Evolutionary conservation across 2,329 filamentous ascomycete species (phyloP).

Genomic region (Talaromyces islandicus): DNA sequence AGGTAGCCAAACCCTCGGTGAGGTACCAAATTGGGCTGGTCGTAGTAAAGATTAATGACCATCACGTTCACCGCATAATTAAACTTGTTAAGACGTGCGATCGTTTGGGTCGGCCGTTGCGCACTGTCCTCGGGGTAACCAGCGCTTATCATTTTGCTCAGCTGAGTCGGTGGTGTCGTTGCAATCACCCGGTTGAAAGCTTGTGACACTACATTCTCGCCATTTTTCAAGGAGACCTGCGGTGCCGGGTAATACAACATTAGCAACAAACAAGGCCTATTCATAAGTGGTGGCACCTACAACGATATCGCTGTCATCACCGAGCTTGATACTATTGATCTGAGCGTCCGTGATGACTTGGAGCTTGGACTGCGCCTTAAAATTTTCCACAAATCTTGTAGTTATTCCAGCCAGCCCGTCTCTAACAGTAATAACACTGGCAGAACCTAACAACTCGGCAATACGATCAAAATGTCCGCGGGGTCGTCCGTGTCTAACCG

Average conservation of each 20-base stretch:
- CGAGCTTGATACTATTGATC: slow-evolving; percentile 42
- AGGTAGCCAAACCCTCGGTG: slow-evolving; percentile 82
- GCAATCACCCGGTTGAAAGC: slow-evolving; percentile 28
- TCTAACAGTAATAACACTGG: slow-evolving; percentile 38
- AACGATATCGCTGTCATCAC: slow-evolving; percentile 15
- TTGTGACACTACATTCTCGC: background rate
- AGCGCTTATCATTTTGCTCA: slow-evolving; percentile 19
- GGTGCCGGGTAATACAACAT: background rate
- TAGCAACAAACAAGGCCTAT: background rate
- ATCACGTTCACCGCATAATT: slow-evolving; percentile 72
- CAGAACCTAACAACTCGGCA: slow-evolving; percentile 12
- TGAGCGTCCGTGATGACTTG: slow-evolving; percentile 47
- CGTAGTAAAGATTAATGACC: slow-evolving; percentile 87
- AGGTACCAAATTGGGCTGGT: slow-evolving; percentile 57
- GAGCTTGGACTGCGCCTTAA: slow-evolving; percentile 48
- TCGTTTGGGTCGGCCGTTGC: slow-evolving; percentile 15
- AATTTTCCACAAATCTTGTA: slow-evolving; percentile 43
- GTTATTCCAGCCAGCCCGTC: slow-evolving; percentile 61
- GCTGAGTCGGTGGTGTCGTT: slow-evolving; percentile 22
- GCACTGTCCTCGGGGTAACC: slow-evolving; percentile 7
- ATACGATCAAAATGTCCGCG: slow-evolving; percentile 15
- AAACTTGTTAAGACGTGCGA: slow-evolving; percentile 23
- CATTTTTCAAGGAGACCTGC: slow-evolving; percentile 8
- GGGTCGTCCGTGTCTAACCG: slow-evolving; percentile 12
- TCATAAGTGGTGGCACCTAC: slow-evolving; percentile 15